Conservation (phyloP, 495 filamentous ascomycete species). For the Penicillium soppii region DNA sequence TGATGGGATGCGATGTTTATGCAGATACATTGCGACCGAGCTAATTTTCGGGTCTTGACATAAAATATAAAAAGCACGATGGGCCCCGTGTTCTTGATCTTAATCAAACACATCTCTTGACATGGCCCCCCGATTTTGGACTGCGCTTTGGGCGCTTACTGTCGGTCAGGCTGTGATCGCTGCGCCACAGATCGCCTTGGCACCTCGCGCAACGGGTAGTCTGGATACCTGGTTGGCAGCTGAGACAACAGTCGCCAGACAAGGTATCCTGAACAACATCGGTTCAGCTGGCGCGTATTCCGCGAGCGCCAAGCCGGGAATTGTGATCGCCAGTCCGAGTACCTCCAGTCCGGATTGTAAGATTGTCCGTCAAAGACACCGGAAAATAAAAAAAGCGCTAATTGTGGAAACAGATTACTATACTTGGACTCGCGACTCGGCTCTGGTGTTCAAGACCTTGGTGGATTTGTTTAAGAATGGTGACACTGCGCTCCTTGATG, state of each 20-base stretch:
- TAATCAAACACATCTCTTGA: not conserved
- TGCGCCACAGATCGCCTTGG: constrained; percentile 14
- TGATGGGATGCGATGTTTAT: not conserved
- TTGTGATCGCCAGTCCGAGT: constrained; percentile 63
- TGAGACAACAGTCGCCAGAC: constrained; percentile 50
- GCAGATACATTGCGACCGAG: not conserved
- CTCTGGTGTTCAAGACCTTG: constrained; percentile 60
- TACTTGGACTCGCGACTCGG: constrained; percentile 74
- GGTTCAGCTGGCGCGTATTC: constrained; percentile 52
- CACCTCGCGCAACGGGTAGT: constrained; percentile 18
- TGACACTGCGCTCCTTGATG: constrained; percentile 50
- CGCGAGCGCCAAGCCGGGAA: constrained; percentile 46
- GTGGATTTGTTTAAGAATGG: constrained; percentile 58
- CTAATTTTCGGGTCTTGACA: too few species aligned
- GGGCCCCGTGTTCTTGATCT: not conserved
- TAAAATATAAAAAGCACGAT: not conserved
- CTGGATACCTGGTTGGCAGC: constrained; percentile 52
- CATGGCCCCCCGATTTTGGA: constrained; percentile 24
- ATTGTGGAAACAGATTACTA: constrained; percentile 38
- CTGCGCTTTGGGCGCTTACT: constrained; percentile 26
- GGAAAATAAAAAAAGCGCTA: constrained; percentile 20
- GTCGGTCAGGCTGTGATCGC: constrained; percentile 22
- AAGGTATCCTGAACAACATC: constrained; percentile 59
- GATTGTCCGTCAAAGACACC: constrained; percentile 51
- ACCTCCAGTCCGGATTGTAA: constrained; percentile 60